Evolutionary conservation across 257 asterid genomes (phyloP), one percentile per base, ranked within the genome.

Genomic region (Solanum chmielewskii): DNA sequence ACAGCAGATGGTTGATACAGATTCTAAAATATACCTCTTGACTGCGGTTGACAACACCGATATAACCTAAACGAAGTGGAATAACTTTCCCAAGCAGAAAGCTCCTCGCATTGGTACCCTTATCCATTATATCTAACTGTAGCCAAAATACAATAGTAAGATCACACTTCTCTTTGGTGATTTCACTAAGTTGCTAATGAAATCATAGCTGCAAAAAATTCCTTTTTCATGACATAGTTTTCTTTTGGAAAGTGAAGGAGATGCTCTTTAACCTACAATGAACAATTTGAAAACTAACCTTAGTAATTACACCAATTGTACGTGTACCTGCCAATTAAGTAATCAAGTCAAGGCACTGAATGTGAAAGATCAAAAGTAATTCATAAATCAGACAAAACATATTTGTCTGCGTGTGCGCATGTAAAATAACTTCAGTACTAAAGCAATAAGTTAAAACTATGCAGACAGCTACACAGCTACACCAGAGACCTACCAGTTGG

Each of bases 91-190:
- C 99, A 84, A 97, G 99, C 92, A 96, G 92, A 88, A 95, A 94
- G 88, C 94, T 94, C 87, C 93, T 95, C 14, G 98, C 99, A 90
- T 96, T 96, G 86, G 99, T 97, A 74, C 99, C 99, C 86, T 98
- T 92, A 89, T 97, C 99, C 99, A 97, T 97, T 82, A 97, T 97
- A 89, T 97, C 99, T 94, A 97, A 91, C 99, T 97, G 94, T 76
- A 91, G 88, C 86, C 90, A 83, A 89, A 88, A 89, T 29, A 42
- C 62, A 90, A 69, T 10, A 18, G 39, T 80, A 80, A 80, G 85
- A 80, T 47, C 85, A 80, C 20, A 80, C 27, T 4, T 16, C 29
- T 80, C 31, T 37, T 31, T 80, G 85, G 62, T 4, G 69, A 47
- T 47, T 78, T 47, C 85, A 47, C 62, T 11, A 29, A 80, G 85